Evolutionary conservation across 2,329 filamentous ascomycete genomes (phyloP).

Genomic region (Sclerotinia trifoliorum): DNA sequence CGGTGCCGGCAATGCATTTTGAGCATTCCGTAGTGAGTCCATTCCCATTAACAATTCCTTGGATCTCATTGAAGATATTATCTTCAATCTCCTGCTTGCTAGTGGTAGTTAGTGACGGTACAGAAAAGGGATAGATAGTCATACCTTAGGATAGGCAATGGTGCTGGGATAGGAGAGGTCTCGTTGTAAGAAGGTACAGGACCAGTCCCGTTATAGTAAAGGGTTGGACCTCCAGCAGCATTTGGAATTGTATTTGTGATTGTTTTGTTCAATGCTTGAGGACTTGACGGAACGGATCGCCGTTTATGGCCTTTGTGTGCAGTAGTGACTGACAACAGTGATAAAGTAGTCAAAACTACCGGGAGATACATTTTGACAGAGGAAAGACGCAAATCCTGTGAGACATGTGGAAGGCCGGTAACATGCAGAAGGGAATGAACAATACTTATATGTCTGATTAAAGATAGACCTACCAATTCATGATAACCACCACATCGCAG

Average conservation of each 20-base stretch:
- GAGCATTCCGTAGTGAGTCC: conserved; percentile 13
- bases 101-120: not conserved
- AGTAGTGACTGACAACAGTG: conserved; percentile 16
- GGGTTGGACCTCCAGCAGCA: conserved; percentile 20
- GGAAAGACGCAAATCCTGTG: not conserved
- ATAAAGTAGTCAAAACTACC: not conserved
- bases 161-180: conserved; percentile 11
- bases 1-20: conserved; percentile 21
- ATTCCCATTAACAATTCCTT: conserved; percentile 14
- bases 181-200: conserved; percentile 19
- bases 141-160: conserved; percentile 18
- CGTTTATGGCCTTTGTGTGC: conserved; percentile 20
- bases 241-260: conserved; percentile 21
- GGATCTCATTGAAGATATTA: conserved; percentile 17
- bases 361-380: conserved; percentile 5
- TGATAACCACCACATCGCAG: not conserved
- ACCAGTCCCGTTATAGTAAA: conserved; percentile 19
- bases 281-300: conserved; percentile 17
- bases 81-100: conserved; percentile 21
- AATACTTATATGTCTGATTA: conserved; percentile 2
- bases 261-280: conserved; percentile 21
- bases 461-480: not conserved
- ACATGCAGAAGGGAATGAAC: not conserved
- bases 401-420: not conserved
- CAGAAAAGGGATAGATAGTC: no score